These are phyloP conservation scores for Oleoguttula mirabilis DNA, from an alignment of 495 filamentous ascomycete genomes.

Conservation along the genomic window DNA sequence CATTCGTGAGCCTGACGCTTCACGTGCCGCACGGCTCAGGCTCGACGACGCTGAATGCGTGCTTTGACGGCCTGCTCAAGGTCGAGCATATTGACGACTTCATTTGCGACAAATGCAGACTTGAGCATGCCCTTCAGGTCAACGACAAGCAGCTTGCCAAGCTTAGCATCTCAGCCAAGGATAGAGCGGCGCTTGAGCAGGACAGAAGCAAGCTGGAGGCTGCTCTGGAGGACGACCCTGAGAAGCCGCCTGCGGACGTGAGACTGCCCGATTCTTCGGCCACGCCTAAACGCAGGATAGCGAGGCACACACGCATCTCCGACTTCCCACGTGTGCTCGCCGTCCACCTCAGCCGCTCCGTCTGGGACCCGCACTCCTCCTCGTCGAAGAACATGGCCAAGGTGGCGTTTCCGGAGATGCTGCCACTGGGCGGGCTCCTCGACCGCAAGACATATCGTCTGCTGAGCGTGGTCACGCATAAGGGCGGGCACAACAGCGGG, in stretches of 20 bases:
- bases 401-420: conserved; percentile 74
- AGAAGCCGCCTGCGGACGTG: conserved; percentile 57
- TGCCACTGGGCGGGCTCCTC: conserved; percentile 69
- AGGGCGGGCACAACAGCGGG: conserved; percentile 88
- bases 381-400: conserved; percentile 91
- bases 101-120: conserved; percentile 80
- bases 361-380: conserved; percentile 59
- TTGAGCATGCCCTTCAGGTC: conserved; percentile 59
- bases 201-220: conserved; percentile 44
- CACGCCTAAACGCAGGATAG: conserved; percentile 72
- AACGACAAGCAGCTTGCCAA: conserved; percentile 37
- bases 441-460: conserved; percentile 71
- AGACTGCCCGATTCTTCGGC: conserved; percentile 57
- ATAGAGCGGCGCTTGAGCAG: conserved; percentile 33
- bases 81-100: conserved; percentile 95
- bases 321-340: conserved; percentile 78
- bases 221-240: conserved; percentile 66
- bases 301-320: conserved; percentile 73
- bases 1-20: conserved; percentile 84
- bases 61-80: conserved; percentile 89
- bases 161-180: conserved; percentile 36
- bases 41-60: conserved; percentile 53
- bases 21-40: conserved; percentile 67
- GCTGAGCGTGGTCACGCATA: conserved; percentile 81
- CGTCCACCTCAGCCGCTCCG: conserved; percentile 84